These are phyloP conservation scores for Acanthamoeba sp. DNA, from an alignment of 208 protist genomes.

Conservation along the genomic window DNA sequence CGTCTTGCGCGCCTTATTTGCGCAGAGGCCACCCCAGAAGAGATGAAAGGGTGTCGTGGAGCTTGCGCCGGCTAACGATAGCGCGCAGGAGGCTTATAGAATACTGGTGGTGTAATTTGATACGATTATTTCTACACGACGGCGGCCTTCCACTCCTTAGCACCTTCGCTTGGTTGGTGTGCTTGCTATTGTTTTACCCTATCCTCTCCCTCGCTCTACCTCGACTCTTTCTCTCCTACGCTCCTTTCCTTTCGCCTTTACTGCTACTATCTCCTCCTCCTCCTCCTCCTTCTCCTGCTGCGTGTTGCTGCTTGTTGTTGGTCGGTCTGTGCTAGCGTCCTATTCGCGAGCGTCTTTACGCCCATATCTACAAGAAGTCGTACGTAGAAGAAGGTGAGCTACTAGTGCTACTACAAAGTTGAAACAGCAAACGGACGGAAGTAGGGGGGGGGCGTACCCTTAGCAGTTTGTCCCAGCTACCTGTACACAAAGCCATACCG, in stretches of 20 bases:
- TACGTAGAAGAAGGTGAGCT: background rate
- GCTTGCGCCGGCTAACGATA: too few relatives aligned
- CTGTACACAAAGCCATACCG: constrained; percentile 93
- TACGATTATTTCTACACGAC: background rate
- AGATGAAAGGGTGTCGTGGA: too few relatives aligned
- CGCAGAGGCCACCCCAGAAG: too few relatives aligned
- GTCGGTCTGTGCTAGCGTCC: background rate
- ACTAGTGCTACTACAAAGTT: background rate
- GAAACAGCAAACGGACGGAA: background rate
- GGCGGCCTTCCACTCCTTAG: background rate
- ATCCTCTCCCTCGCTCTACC: too few relatives aligned
- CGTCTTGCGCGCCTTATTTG: too few relatives aligned
- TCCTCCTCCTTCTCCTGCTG: too few relatives aligned
- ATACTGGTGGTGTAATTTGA: background rate
- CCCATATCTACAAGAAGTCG: constrained; percentile 23
- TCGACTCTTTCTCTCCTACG: too few relatives aligned
- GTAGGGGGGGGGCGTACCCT: background rate
- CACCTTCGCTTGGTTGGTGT: background rate
- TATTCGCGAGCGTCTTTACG: constrained; percentile 32
- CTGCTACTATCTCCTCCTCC: too few relatives aligned
- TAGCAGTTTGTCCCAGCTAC: constrained; percentile 89
- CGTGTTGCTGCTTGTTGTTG: too few relatives aligned
- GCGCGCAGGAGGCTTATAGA: too few relatives aligned
- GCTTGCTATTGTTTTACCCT: too few relatives aligned
- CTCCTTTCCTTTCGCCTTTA: too few relatives aligned